Conservation (phyloP, 257 asterid genomes). For the Eucommia ulmoides region DNA sequence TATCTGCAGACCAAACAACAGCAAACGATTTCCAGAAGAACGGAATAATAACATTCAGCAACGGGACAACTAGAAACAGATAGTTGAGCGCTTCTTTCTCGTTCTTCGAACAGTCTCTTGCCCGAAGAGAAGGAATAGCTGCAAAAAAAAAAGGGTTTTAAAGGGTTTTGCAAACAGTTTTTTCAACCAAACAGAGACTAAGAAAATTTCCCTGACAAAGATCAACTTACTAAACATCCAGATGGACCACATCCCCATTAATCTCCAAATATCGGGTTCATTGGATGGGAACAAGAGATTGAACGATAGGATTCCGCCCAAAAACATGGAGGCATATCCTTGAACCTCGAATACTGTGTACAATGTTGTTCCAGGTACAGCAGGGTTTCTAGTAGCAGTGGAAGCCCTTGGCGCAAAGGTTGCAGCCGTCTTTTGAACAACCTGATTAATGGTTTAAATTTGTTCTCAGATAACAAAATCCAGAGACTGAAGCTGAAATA, state of each 20-base stretch:
- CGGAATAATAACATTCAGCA: slow-evolving; percentile 68
- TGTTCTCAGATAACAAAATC: too few species aligned
- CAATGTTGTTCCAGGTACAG: slow-evolving; percentile 60
- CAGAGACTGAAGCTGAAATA: too few species aligned
- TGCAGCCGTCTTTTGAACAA: slow-evolving; percentile 90
- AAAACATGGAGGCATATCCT: slow-evolving; percentile 52
- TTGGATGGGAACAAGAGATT: slow-evolving; percentile 79
- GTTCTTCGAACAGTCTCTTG: slow-evolving; percentile 89
- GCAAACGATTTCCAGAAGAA: slow-evolving; percentile 90
- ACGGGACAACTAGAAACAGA: slow-evolving; percentile 68
- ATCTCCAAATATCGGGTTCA: slow-evolving; percentile 92
- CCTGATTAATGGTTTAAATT: too few species aligned
- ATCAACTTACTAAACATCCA: slow-evolving; percentile 95
- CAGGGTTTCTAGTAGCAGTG: slow-evolving; percentile 75
- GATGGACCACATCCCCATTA: slow-evolving; percentile 98
- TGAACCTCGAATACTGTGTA: slow-evolving; percentile 89
- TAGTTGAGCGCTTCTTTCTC: slow-evolving; percentile 96
- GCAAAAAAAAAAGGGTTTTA: too few species aligned
- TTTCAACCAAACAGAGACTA: too few species aligned
- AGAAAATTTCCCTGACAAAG: neutral
- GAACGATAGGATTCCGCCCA: slow-evolving; percentile 89
- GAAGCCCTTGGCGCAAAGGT: slow-evolving; percentile 98
- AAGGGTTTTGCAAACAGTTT: too few species aligned
- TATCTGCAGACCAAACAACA: slow-evolving; percentile 91
- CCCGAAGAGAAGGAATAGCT: slow-evolving; percentile 96